Conservation (phyloP, 805 yeast genomes). For the Ogataea angusta region DNA sequence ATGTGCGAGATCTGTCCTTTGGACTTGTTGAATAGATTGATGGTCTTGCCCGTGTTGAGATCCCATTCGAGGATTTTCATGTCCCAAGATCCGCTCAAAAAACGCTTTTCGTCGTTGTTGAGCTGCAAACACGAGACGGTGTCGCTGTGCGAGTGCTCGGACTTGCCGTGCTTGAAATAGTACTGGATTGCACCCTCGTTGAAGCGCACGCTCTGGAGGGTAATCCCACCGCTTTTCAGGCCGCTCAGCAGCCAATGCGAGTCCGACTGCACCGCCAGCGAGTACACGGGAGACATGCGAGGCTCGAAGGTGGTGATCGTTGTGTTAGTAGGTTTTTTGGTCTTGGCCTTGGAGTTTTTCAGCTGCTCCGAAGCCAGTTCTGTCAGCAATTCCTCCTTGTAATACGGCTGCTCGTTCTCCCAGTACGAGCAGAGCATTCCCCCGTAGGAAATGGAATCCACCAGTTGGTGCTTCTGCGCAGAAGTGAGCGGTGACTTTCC, state of each 20-base stretch:
- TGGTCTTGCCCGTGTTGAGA: constrained; percentile 61
- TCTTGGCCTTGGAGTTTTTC: constrained; percentile 16
- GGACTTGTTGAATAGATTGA: constrained; percentile 49
- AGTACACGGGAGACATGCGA: constrained; percentile 76
- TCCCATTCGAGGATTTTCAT: constrained; percentile 80
- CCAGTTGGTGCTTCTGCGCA: constrained; percentile 84
- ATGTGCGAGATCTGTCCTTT: constrained; percentile 79
- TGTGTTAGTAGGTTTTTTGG: constrained; percentile 35
- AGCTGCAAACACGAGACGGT: constrained; percentile 72
- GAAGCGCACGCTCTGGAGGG: constrained; percentile 77
- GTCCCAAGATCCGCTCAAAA: constrained; percentile 92
- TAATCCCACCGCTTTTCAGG: constrained; percentile 77
- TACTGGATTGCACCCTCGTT: constrained; percentile 80
- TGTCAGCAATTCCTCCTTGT: constrained; percentile 36
- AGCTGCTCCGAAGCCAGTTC: constrained; percentile 20
- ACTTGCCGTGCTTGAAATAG: constrained; percentile 46
- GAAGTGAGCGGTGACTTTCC: constrained; percentile 86
- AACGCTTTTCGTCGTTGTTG: constrained; percentile 56
- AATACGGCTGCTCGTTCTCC: constrained; percentile 92
- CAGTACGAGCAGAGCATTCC: constrained; percentile 84
- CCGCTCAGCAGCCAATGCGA: constrained; percentile 87
- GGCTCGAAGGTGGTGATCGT: constrained; percentile 47
- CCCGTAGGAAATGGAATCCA: constrained; percentile 80
- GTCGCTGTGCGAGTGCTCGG: constrained; percentile 51
- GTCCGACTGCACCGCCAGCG: constrained; percentile 79